Conservation (phyloP, 2,329 filamentous ascomycete genomes). For the Calonectria pseudoreteaudii region DNA sequence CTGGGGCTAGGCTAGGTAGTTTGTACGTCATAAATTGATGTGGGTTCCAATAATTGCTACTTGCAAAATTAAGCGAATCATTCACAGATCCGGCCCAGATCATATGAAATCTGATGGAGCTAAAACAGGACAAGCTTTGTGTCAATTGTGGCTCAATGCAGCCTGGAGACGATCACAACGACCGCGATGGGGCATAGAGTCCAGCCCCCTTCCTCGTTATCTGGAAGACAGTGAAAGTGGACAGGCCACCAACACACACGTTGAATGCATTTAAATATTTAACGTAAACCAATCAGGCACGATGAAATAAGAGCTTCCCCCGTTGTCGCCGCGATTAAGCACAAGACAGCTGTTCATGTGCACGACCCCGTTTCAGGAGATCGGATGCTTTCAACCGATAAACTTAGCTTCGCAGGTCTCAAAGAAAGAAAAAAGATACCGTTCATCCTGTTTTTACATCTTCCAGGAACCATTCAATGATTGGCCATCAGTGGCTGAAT, state of each 20-base stretch:
- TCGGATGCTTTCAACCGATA: not conserved
- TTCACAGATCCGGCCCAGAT: not conserved
- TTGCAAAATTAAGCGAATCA: not conserved
- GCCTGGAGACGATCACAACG: not conserved
- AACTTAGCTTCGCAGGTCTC: not conserved
- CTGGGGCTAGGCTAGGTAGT: not conserved
- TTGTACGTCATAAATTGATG: not conserved
- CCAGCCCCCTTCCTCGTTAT: not conserved
- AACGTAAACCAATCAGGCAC: not conserved
- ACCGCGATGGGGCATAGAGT: not conserved
- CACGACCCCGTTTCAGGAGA: not conserved
- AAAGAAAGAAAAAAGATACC: not conserved
- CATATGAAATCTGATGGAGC: not conserved
- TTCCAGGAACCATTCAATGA: not conserved
- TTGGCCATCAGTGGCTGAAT: not conserved
- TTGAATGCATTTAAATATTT: not conserved
- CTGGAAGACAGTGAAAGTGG: not conserved
- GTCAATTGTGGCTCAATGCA: not conserved
- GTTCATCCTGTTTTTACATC: not conserved
- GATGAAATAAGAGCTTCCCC: not conserved
- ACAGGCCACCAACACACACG: not conserved
- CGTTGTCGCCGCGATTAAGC: not conserved
- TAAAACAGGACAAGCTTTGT: not conserved
- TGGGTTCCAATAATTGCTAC: not conserved
- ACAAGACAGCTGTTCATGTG: not conserved